Evolutionary conservation across 768 basidiomycete species (phyloP), one percentile per base, ranked within the genome.

Genomic region (Lactarius indigo): DNA sequence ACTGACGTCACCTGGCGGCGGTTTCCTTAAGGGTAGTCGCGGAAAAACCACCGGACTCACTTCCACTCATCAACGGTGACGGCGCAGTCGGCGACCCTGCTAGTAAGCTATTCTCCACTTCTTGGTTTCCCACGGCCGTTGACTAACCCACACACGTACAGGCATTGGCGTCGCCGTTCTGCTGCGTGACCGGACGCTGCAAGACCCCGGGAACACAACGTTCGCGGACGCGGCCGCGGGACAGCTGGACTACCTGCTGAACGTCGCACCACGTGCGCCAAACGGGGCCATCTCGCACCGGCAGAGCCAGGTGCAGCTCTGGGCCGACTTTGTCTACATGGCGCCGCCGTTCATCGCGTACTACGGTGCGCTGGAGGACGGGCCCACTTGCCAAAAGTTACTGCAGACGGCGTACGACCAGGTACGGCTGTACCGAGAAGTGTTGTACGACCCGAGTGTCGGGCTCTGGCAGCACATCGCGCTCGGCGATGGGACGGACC

Each of bases 261-360:
- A 80, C 28, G 57, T 72, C 30, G 81, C 79, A 2, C 84, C 84
- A 18, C 76, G 79, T 10, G 79, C 84, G 5, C 44, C 65, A 0
- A 75, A 78, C 54, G 87, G 88, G 9, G 87, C 87, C 0, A 87
- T 89, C 56, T 86, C 85, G 33, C 87, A 88, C 65, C 75, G 87
- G 3, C 66, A 72, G 47, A 77, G 81, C 64, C 74, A 87, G 74
- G 82, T 82, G 26, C 85, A 87, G 73, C 76, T 85, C 31, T 86
- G 85, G 85, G 75, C 84, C 26, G 85, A 86, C 72, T 87, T 82
- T 69, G 74, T 84, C 3, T 86, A 83, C 75, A 86, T 86, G 87
- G 85, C 79, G 2, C 85, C 86, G 18, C 85, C 86, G 2, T 88
- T 88, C 73, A 81, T 89, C 57, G 87, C 88, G 30, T 88, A 88